A percentile compares a stretch with the other conserved stretches of the same genome.
phyloP scores from a whole-genome alignment of 441 rosid species.

The Euphorbia schlechtendalii region DNA sequence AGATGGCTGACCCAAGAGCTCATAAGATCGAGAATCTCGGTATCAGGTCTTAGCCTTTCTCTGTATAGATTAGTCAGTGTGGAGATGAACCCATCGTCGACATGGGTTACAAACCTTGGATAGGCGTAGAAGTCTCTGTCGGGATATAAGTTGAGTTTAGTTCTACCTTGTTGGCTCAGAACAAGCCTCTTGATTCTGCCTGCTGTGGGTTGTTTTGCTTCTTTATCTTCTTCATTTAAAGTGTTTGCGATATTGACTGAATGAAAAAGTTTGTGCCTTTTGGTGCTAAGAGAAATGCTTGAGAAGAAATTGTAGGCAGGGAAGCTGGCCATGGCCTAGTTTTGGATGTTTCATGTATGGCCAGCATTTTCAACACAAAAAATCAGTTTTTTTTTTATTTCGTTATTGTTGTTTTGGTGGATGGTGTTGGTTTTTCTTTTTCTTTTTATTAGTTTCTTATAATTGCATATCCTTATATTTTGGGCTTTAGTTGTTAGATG shows the following conservation, averaged over 20 bases:
- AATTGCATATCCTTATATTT: too few relatives aligned
- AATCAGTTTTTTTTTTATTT: too few relatives aligned
- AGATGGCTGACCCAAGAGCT: conserved; percentile 94
- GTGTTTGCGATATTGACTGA: conserved; percentile 24
- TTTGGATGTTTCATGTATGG: conserved; percentile 19
- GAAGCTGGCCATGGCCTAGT: conserved; percentile 20
- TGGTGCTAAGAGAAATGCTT: conserved; percentile 15
- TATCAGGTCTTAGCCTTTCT: conserved; percentile 51
- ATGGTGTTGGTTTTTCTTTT: too few relatives aligned
- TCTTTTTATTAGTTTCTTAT: too few relatives aligned
- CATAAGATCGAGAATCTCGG: conserved; percentile 72
- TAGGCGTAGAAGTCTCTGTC: conserved; percentile 61
- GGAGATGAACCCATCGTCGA: conserved; percentile 66
- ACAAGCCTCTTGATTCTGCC: conserved; percentile 68
- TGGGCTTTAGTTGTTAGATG: too few relatives aligned
- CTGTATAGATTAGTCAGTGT: conserved; percentile 57
- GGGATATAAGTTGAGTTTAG: conserved; percentile 47
- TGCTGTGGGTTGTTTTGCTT: conserved; percentile 36
- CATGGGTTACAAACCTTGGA: conserved; percentile 68
- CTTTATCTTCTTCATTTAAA: conserved; percentile 27
- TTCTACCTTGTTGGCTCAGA: conserved; percentile 55
- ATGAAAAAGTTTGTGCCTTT: conserved; percentile 11
- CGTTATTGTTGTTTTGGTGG: too few relatives aligned
- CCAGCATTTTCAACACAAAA: conserved; percentile 19
- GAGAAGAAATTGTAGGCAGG: conserved; percentile 1